phyloP scores from a whole-genome alignment of 1,139 yeast genomes.

The Kazachstania sp. region DNA sequence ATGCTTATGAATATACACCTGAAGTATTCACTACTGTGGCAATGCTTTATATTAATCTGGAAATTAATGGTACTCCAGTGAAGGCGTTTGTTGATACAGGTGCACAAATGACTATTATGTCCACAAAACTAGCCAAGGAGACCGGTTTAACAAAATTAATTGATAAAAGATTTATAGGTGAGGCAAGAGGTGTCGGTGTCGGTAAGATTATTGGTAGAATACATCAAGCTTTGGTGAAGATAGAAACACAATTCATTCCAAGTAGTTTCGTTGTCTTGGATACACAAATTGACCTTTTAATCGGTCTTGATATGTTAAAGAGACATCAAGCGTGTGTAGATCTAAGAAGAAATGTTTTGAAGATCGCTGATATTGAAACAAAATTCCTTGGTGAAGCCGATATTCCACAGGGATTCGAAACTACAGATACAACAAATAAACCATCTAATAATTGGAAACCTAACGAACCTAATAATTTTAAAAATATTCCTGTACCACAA shows the following conservation, averaged over 20 bases:
- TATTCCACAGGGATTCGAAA: slow-evolving; percentile 39
- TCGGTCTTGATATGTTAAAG: slow-evolving; percentile 58
- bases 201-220: slow-evolving; percentile 73
- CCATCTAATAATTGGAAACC: background rate
- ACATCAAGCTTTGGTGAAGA: slow-evolving; percentile 79
- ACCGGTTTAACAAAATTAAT: slow-evolving; percentile 65
- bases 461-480: background rate
- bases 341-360: slow-evolving; percentile 55
- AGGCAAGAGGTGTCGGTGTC: slow-evolving; percentile 86
- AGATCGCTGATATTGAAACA: slow-evolving; percentile 64
- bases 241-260: slow-evolving; percentile 60
- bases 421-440: background rate
- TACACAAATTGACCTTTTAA: slow-evolving; percentile 56
- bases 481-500: slow-evolving; percentile 1
- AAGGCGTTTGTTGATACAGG: slow-evolving; percentile 97
- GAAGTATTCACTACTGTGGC: slow-evolving; percentile 76
- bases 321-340: slow-evolving; percentile 83
- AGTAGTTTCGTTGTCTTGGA: slow-evolving; percentile 80
- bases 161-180: slow-evolving; percentile 74
- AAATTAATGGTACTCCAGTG: slow-evolving; percentile 69
- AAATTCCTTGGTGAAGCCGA: slow-evolving; percentile 68
- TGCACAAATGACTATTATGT: slow-evolving; percentile 81
- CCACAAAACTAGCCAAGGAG: slow-evolving; percentile 64
- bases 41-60: slow-evolving; percentile 74
- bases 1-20: slow-evolving; percentile 82